Evolutionary conservation across 345 rosid species (phyloP).

Genomic region (Hibiscus syriacus): DNA sequence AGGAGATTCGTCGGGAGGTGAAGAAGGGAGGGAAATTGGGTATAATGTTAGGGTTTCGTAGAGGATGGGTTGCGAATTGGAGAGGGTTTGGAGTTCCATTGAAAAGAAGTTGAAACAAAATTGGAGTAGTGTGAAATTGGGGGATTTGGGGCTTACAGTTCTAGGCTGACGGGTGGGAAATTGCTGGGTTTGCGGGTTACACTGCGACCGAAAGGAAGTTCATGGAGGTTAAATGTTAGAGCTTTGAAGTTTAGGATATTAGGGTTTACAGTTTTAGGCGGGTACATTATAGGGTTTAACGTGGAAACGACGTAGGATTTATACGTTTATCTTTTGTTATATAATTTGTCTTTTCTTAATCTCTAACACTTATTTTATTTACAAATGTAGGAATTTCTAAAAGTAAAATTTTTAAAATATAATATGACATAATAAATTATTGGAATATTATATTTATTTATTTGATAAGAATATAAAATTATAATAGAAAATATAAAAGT

Average conservation of each 20-base stretch:
- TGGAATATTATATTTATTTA: no score
- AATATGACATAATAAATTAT: no score
- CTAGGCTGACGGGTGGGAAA: not conserved
- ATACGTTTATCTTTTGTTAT: not conserved
- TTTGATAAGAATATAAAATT: no score
- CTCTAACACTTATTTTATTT: no score
- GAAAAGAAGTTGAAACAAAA: not conserved
- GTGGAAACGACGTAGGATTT: not conserved
- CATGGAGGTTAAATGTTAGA: not conserved
- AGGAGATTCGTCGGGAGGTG: conserved; percentile 19
- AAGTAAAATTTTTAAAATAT: no score
- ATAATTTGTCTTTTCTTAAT: not conserved
- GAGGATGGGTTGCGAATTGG: conserved; percentile 26
- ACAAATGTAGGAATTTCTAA: no score
- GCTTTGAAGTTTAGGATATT: not conserved
- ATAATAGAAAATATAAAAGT: no score
- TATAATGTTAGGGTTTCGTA: conserved; percentile 35
- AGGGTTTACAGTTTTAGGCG: not conserved
- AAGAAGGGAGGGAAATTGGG: conserved; percentile 19
- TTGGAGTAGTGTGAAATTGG: not conserved
- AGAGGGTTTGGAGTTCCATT: conserved; percentile 14
- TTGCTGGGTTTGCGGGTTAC: conserved; percentile 11
- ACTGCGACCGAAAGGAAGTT: conserved; percentile 26
- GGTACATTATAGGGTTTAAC: not conserved
- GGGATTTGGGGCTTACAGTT: not conserved